phyloP scores from a whole-genome alignment of 208 protist genomes.

The Acanthamoeba polyphaga region DNA sequence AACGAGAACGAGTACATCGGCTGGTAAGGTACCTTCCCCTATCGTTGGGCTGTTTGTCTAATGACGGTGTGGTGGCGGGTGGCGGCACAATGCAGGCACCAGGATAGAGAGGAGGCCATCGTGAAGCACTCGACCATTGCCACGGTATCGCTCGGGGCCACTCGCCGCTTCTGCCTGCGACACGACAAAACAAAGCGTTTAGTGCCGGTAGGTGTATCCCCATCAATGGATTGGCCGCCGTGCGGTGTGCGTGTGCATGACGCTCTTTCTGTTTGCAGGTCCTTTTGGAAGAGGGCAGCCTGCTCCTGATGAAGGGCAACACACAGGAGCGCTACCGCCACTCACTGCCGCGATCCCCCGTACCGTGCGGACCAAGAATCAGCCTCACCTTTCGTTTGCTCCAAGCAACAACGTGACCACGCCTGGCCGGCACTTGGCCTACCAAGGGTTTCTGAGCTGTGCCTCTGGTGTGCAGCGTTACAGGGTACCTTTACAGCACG shows the following conservation, averaged over 20 bases:
- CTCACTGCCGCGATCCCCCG: not conserved
- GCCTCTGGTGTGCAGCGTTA: too few relatives aligned
- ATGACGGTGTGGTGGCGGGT: not conserved
- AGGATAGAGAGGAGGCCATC: slow-evolving; percentile 40
- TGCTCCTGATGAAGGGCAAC: slow-evolving; percentile 25
- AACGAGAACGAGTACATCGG: slow-evolving; percentile 53
- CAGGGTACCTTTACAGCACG: too few relatives aligned
- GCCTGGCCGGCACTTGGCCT: too few relatives aligned
- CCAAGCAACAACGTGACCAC: not conserved
- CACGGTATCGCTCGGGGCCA: not conserved
- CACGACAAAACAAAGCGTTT: slow-evolving; percentile 58
- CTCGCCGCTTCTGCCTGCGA: slow-evolving; percentile 26
- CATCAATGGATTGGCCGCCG: not conserved
- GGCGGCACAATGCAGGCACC: not conserved
- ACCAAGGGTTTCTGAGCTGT: too few relatives aligned
- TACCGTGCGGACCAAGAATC: not conserved
- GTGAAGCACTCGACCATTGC: slow-evolving; percentile 35
- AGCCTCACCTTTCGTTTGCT: slow-evolving; percentile 56
- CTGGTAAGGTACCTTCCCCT: not conserved
- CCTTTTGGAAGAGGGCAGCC: slow-evolving; percentile 2
- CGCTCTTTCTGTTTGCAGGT: not conserved
- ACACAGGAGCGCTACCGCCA: slow-evolving; percentile 37
- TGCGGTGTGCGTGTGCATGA: not conserved
- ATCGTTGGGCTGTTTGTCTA: too few relatives aligned
- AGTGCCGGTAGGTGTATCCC: not conserved